These are phyloP conservation scores for Alternaria panax DNA, from an alignment of 2,329 filamentous ascomycete species.

Conservation along the genomic window DNA sequence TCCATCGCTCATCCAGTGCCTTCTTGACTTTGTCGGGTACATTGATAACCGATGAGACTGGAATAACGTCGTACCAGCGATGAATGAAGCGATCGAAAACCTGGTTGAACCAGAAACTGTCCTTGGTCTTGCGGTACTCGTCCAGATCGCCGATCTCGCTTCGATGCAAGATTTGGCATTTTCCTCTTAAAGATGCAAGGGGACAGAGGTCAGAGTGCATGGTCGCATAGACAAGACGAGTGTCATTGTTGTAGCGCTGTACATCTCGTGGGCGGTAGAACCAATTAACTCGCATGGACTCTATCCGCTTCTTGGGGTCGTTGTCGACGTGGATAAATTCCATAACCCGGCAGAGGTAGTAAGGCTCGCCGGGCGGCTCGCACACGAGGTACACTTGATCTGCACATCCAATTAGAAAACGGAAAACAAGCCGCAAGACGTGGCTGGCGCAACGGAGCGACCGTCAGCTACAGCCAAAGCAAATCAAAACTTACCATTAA, in stretches of 20 bases:
- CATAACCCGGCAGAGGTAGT: slow-evolving; percentile 98
- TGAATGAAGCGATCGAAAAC: slow-evolving; percentile 98
- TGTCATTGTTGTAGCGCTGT: slow-evolving; percentile 88
- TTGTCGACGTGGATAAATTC: slow-evolving; percentile 87
- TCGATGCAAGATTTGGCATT: slow-evolving; percentile 88
- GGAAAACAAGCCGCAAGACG: slow-evolving; percentile 31
- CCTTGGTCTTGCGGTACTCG: slow-evolving; percentile 80
- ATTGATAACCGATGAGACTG: slow-evolving; percentile 90
- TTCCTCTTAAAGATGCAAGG: slow-evolving; percentile 88
- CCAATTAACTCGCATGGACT: slow-evolving; percentile 94
- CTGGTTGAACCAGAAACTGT: slow-evolving; percentile 97
- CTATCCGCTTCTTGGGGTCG: slow-evolving; percentile 73
- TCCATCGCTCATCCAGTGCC: slow-evolving; percentile 95
- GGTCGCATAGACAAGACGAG: slow-evolving; percentile 88
- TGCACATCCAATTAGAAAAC: slow-evolving; percentile 54
- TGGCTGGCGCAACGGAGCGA: slow-evolving; percentile 40
- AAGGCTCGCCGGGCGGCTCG: slow-evolving; percentile 96
- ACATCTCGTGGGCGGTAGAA: slow-evolving; percentile 97
- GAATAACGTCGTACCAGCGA: slow-evolving; percentile 96
- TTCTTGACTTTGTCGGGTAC: slow-evolving; percentile 95
- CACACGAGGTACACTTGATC: slow-evolving; percentile 95
- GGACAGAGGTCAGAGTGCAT: slow-evolving; percentile 99
- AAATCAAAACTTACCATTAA: slow-evolving; percentile 73
- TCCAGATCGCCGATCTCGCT: slow-evolving; percentile 85
- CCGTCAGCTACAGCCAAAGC: slow-evolving; percentile 30